Evolutionary conservation across 768 basidiomycete species (phyloP).

Genomic region (Artomyces pyxidatus): DNA sequence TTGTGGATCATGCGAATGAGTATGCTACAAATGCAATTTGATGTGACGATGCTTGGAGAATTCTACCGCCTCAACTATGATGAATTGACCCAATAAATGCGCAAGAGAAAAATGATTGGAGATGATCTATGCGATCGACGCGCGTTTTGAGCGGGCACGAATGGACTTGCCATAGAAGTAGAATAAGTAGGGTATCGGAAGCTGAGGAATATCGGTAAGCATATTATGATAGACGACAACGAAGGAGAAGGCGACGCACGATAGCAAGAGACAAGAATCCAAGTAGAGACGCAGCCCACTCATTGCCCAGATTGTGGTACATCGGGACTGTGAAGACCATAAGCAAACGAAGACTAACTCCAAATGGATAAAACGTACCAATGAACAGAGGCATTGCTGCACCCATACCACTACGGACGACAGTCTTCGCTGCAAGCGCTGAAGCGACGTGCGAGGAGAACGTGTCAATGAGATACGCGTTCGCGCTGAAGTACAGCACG

Average conservation of each 20-base stretch:
- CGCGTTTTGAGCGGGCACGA: conserved; percentile 29
- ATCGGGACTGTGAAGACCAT: conserved; percentile 21
- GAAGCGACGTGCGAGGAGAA: conserved; percentile 61
- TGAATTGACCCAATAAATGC: no score
- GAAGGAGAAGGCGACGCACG: conserved; percentile 15
- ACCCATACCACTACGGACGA: conserved; percentile 27
- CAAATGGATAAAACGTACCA: not conserved
- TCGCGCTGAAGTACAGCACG: conserved; percentile 30
- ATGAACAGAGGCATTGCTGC: conserved; percentile 29
- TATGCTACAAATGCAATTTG: no score
- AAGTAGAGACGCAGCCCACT: conserved; percentile 30
- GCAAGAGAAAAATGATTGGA: no score
- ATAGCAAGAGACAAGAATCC: conserved; percentile 29
- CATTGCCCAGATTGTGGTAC: conserved; percentile 32
- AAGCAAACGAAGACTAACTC: not conserved
- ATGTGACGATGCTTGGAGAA: no score
- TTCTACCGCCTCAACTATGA: no score
- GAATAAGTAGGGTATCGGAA: conserved; percentile 31
- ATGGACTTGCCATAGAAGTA: conserved; percentile 30
- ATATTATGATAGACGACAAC: not conserved
- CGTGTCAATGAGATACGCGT: conserved; percentile 42
- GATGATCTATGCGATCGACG: conserved; percentile 8
- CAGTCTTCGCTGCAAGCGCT: conserved; percentile 31
- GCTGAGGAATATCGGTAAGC: not conserved
- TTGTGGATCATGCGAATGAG: no score